Base-by-base conservation (phyloP, 768 basidiomycete species). In the Clavulina sp. region DNA sequence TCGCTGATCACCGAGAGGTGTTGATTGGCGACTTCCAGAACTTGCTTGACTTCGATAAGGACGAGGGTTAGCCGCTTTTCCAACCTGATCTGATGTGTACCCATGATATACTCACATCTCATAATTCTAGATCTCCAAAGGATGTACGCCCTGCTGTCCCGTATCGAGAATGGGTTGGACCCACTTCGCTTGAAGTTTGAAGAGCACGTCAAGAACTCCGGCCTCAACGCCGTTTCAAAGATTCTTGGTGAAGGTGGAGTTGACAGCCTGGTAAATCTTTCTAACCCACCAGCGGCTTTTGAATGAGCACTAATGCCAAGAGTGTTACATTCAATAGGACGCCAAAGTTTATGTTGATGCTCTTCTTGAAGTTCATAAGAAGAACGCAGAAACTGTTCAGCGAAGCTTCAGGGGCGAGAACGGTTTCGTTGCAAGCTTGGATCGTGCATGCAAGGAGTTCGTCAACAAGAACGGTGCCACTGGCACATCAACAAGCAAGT, bases 261-360 rank as follows among this genome's bases (percentile, higher is more conserved):
- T 28, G 64, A 67, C 44, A 67, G 67, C 34, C 21, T 16, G 9
- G 23, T 40, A 28, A 19, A n/a, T 28, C 13, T 26, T 46, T 13
- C 26, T n/a, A n/a, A n/a, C n/a, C n/a, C n/a, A n/a, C n/a, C n/a
- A n/a, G n/a, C n/a, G 34, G 34, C 7, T 49, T 49, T 16, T 13
- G 9, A 49, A 30, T 49, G 28, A 7, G 31, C 9, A 7, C 16
- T 49, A 30, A 31, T 33, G 32, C 1, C 16, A 29, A 7, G 48
- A 29, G 28, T 38, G 31, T 18, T 33, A 18, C n/a, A 6, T 4
- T 43, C 23, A 9, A 3, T 44, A 67, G 57, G 92, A 95, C 62
- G 87, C 93, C 24, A 95, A 91, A 65, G 80, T 81, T 28, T 99
- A 97, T 60, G 85, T 97, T 52, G 88, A 95, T 61, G 85, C 88